phyloP scores from a whole-genome alignment of 2,329 filamentous ascomycete species.

The Penicillium concentricum region DNA sequence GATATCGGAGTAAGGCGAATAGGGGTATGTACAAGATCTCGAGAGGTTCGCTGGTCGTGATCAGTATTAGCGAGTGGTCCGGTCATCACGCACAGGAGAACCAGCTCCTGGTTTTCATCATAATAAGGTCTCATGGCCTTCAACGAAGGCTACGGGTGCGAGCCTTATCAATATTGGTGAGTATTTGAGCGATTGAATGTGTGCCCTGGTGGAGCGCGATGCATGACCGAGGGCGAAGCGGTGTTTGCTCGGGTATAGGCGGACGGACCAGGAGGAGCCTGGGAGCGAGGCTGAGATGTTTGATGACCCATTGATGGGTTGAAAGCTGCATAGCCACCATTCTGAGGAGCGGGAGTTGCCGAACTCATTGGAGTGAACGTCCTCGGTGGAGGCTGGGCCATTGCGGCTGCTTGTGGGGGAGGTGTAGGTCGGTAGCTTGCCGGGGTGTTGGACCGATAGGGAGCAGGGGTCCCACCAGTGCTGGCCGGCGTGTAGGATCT shows the following conservation, averaged over 20 bases:
- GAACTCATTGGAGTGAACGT: conserved; percentile 17
- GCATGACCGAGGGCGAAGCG: conserved; percentile 23
- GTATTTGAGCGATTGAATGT: conserved; percentile 26
- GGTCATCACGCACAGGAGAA: conserved; percentile 27
- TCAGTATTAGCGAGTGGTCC: conserved; percentile 14
- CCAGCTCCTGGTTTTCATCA: conserved; percentile 27
- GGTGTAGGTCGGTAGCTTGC: conserved; percentile 16
- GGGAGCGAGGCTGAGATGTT: conserved; percentile 8
- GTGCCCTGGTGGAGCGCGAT: conserved; percentile 20
- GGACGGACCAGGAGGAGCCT: conserved; percentile 9
- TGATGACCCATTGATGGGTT: conserved; percentile 15
- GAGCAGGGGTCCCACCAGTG: conserved; percentile 4
- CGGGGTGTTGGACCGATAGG: conserved; percentile 15
- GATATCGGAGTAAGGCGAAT: conserved; percentile 6
- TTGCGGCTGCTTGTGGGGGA: conserved; percentile 3
- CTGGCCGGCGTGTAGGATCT: conserved; percentile 13
- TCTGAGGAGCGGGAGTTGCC: conserved; percentile 10
- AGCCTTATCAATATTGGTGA: conserved; percentile 16
- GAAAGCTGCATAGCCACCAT: conserved; percentile 24
- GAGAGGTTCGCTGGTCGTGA: conserved; percentile 18
- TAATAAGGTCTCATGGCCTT: conserved; percentile 9
- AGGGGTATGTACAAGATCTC: conserved; percentile 17
- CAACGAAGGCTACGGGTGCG: background rate
- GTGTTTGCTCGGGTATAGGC: conserved; percentile 22
- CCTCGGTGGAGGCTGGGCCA: conserved; percentile 8